Evolutionary conservation across 164 flowering plant species (phyloP), one percentile per base, ranked within the genome.

Genomic region (Platanus orientalis): DNA sequence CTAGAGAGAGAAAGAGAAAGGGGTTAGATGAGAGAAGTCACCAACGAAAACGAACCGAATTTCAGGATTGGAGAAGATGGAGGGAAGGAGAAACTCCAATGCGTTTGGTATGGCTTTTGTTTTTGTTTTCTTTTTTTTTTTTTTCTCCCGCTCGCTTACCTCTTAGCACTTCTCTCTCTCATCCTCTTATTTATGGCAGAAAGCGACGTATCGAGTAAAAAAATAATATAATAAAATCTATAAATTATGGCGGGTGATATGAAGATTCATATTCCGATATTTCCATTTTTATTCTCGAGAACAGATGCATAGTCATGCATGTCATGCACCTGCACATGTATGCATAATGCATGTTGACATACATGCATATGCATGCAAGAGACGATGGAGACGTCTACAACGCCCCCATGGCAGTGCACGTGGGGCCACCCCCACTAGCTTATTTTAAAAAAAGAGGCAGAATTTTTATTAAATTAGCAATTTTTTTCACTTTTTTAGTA

Each of bases 181-280:
- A 61, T 52, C 70, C n/a, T n/a, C 68, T 29, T 49, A 69, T 71
- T 70, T 76, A 61, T 66, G 79, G 78, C 67, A 72, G 82, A 81
- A 66, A 76, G 79, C 70, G 84, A 80, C 81, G 69, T 66, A 67
- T 78, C 78, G 58, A 49, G 32, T n/a, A 65, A 12, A 49, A 10
- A 66, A 20, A 50, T 17, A 13, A 55, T 6, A n/a, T 9, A 42
- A 7, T 25, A 59, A 58, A 58, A n/a, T n/a, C n/a, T 39, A 39
- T 13, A 17, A 16, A 45, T n/a, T n/a, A n/a, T n/a, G n/a, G n/a
- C n/a, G n/a, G n/a, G n/a, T n/a, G n/a, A n/a, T n/a, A n/a, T n/a
- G n/a, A n/a, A n/a, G n/a, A n/a, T n/a, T n/a, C n/a, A n/a, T n/a
- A n/a, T n/a, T n/a, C n/a, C n/a, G n/a, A n/a, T n/a, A 11, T 45